Percentiles rank a stretch among this genome's conserved stretches.
Conservation (phyloP, 176 grass and related monocot species). For the Lolium rigidum region DNA sequence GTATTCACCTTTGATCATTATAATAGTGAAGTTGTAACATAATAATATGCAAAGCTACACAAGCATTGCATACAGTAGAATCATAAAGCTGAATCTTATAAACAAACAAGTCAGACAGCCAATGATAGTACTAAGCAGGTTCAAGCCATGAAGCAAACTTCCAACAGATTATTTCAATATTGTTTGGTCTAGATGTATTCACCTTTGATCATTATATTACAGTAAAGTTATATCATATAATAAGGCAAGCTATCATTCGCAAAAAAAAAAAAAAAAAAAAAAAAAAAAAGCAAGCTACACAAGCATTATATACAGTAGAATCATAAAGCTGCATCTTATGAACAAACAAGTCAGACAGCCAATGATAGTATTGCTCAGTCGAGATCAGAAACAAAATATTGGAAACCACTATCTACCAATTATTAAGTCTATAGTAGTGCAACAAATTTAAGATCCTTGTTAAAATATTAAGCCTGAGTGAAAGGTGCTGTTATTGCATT, state of each 20-base stretch:
- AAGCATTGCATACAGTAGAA: not conserved
- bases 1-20: not conserved
- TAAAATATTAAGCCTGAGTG: not conserved
- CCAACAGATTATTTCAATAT: not conserved
- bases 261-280: no score
- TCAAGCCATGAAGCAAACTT: no score
- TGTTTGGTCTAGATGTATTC: not conserved
- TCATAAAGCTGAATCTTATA: not conserved
- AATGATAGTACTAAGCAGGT: not conserved
- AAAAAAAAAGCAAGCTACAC: not conserved
- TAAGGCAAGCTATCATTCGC: not conserved
- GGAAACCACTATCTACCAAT: not conserved
- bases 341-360: not conserved
- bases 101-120: not conserved
- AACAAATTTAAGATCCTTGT: not conserved
- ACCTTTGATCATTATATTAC: not conserved
- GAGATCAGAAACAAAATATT: not conserved
- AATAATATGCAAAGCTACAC: not conserved
- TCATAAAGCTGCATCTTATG: not conserved
- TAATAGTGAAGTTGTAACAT: conserved; percentile 4
- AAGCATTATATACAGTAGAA: not conserved
- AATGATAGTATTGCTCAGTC: not conserved
- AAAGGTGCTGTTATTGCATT: not conserved
- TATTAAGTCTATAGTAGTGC: not conserved
- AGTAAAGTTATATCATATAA: not conserved